Evolutionary conservation across 1,284 basidiomycete genomes (phyloP), one percentile per base, ranked within the genome.

Genomic region (Cutaneotrichosporon sp.): DNA sequence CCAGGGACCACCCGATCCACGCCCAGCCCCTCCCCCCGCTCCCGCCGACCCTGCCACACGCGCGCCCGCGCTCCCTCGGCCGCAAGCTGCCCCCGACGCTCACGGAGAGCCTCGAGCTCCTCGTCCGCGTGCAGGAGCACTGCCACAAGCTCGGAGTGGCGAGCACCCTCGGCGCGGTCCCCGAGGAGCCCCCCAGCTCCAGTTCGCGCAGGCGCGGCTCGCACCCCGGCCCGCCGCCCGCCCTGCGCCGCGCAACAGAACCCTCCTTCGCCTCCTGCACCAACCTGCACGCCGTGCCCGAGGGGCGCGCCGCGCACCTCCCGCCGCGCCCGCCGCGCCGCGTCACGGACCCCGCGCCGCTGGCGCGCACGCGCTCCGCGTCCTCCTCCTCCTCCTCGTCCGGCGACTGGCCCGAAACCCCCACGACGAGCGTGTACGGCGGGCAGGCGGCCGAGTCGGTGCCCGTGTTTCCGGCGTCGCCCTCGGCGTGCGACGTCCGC

Each of bases 51-150:
- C 25, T 29, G 67, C 46, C 54, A n/a, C n/a, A n/a, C n/a, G n/a
- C n/a, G 24, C 22, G 20, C 34, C 34, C 33, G 9, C 4, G 51
- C 22, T 10, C 55, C 5, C 55, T 72, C 10, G 65, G 66, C n/a
- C 60, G 72, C 24, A 71, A 72, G 58, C 61, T 73, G 20, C 71
- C 74, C 1, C 69, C 70, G 16, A 59, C 61, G 13, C 59, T 69
- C 50, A 74, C 74, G 1, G 72, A 74, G 56, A 68, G 65, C 2
- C 66, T 76, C 9, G 71, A 73, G 56, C 52, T 62, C 16, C 67
- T 75, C 5, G 65, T 60, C 14, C 55, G 57, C 34, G 55, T 62
- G 13, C 49, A 24, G 20, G 46, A 59, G 5, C 58, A 60, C 42
- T 56, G 59, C 27, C 47, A 34, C 27, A 54, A 57, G 29, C 51